Conservation (phyloP, 148 eudicot genomes). For the Vaccinium corymbosum region DNA sequence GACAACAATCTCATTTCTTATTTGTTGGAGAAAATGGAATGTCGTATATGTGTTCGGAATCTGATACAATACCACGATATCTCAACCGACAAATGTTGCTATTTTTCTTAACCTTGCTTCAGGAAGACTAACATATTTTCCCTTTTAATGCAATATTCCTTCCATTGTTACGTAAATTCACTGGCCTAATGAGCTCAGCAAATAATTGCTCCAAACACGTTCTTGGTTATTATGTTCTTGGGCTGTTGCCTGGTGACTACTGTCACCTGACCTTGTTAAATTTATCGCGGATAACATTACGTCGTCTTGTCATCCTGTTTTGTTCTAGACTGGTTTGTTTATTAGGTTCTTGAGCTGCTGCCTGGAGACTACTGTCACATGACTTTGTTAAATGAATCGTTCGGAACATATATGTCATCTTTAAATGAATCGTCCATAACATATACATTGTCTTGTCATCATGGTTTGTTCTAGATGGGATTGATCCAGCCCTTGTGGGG, state of each 20-base stretch:
- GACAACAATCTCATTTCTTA: not conserved
- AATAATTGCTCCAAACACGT: not conserved
- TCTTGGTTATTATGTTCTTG: not conserved
- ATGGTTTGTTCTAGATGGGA: constrained; percentile 48
- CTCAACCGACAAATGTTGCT: not conserved
- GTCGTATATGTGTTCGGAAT: not conserved
- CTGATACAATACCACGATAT: not conserved
- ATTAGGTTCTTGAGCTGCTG: too few relatives aligned
- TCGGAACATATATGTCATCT: too few relatives aligned
- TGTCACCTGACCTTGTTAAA: not conserved
- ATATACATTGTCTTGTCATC: too few relatives aligned
- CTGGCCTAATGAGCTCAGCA: not conserved
- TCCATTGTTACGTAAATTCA: not conserved
- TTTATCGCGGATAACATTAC: not conserved
- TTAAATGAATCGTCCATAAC: too few relatives aligned
- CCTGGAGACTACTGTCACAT: too few relatives aligned
- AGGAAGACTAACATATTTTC: not conserved
- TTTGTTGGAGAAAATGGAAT: not conserved
- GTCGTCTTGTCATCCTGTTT: not conserved
- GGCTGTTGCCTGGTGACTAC: not conserved
- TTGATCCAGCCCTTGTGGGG: constrained; percentile 44
- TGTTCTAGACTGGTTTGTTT: too few relatives aligned
- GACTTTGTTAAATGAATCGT: too few relatives aligned
- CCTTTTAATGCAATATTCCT: constrained; percentile 3
- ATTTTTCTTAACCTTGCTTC: not conserved